Conservation (phyloP, 2,329 filamentous ascomycete species). For the Cadophora luteo-olivacea region DNA sequence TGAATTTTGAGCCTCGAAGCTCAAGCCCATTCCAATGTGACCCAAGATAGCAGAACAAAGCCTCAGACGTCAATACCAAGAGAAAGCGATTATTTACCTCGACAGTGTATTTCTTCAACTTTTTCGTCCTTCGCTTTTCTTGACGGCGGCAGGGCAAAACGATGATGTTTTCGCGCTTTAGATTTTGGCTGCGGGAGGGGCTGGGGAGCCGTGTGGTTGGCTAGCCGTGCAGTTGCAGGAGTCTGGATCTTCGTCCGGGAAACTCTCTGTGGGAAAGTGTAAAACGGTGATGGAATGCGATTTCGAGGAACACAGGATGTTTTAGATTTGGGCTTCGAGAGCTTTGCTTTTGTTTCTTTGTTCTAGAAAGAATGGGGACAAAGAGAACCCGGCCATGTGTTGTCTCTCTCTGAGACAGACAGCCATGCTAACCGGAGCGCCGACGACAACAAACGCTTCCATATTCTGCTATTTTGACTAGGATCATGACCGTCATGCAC, state of each 20-base stretch:
- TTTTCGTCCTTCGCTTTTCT: background rate
- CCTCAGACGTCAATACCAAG: background rate
- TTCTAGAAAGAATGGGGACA: background rate
- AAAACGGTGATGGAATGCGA: slow-evolving; percentile 3
- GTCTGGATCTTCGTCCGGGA: background rate
- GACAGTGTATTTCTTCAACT: background rate
- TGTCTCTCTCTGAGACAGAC: background rate
- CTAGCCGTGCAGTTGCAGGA: slow-evolving; percentile 3
- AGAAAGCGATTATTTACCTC: background rate
- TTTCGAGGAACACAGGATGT: slow-evolving; percentile 5
- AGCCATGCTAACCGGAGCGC: background rate
- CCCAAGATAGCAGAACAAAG: background rate
- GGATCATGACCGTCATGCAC: background rate
- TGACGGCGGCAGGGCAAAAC: background rate
- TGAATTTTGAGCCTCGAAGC: background rate
- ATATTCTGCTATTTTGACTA: background rate
- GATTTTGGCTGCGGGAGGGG: slow-evolving; percentile 10
- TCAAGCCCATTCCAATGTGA: background rate
- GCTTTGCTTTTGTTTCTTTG: background rate
- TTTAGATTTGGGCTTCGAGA: background rate
- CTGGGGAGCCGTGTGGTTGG: slow-evolving; percentile 15
- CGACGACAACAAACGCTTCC: slow-evolving; percentile 13
- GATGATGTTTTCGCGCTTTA: background rate
- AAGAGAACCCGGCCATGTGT: background rate
- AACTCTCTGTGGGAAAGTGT: background rate